phyloP scores from a whole-genome alignment of 2,329 filamentous ascomycete species.

The Claviceps lovelessii region DNA sequence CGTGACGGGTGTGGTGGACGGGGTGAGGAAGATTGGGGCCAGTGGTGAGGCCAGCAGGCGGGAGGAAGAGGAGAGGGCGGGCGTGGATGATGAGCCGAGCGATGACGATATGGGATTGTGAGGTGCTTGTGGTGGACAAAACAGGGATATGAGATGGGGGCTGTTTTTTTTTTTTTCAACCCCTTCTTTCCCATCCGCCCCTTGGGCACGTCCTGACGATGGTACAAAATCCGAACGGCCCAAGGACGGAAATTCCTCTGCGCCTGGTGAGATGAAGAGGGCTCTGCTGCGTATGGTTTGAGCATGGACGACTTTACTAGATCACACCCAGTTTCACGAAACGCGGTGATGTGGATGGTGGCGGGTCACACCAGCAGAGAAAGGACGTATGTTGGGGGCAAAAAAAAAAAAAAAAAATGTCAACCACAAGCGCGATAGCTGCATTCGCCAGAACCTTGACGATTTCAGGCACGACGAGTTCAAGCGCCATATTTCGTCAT shows the following conservation, averaged over 20 bases:
- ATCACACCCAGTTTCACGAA: neutral
- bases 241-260: neutral
- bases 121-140: neutral
- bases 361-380: neutral
- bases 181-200: neutral
- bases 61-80: slow-evolving; percentile 60
- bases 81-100: slow-evolving; percentile 45
- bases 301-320: too few relatives aligned
- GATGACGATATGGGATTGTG: slow-evolving; percentile 38
- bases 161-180: neutral
- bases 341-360: neutral
- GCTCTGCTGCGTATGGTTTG: too few relatives aligned
- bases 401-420: too few relatives aligned
- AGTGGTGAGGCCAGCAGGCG: slow-evolving; percentile 63
- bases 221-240: neutral
- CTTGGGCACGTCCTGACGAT: neutral
- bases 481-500: too few relatives aligned
- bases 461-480: too few relatives aligned
- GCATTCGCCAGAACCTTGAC: too few relatives aligned
- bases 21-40: slow-evolving; percentile 67
- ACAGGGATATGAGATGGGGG: neutral
- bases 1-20: slow-evolving; percentile 74
- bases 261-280: too few relatives aligned
- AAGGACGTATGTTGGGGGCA: too few relatives aligned
- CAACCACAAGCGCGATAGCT: too few relatives aligned